A percentile compares a stretch with the other conserved stretches of the same genome.
These are phyloP conservation scores for Euphorbia tirucalli DNA, from an alignment of 345 rosid species.

Conservation along the genomic window DNA sequence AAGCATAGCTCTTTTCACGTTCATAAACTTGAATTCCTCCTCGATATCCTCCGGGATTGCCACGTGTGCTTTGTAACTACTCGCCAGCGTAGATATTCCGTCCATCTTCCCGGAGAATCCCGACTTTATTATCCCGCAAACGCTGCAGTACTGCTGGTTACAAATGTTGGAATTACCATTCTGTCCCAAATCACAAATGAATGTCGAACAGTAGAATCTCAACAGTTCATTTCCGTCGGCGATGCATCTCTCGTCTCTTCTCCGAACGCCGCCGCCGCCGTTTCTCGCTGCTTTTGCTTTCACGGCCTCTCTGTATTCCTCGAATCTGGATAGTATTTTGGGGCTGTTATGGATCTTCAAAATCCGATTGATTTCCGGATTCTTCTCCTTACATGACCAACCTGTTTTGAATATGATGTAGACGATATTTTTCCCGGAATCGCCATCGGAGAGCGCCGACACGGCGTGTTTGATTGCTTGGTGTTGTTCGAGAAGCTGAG, in stretches of 20 bases:
- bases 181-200: conserved; percentile 68
- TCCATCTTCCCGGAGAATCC: conserved; percentile 92
- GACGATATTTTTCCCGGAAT: conserved; percentile 79
- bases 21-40: conserved; percentile 90
- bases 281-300: conserved; percentile 62
- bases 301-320: conserved; percentile 84
- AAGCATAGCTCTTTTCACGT: conserved; percentile 86
- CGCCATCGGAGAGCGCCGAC: conserved; percentile 71
- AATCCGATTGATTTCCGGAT: conserved; percentile 57
- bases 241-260: conserved; percentile 79
- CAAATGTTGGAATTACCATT: conserved; percentile 56
- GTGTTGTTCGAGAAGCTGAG: conserved; percentile 72
- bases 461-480: conserved; percentile 69
- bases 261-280: conserved; percentile 30
- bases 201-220: conserved; percentile 84
- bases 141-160: conserved; percentile 71
- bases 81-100: conserved; percentile 73
- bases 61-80: conserved; percentile 83
- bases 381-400: conserved; percentile 51
- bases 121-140: conserved; percentile 73
- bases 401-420: conserved; percentile 82
- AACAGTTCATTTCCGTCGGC: conserved; percentile 97
- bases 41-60: conserved; percentile 74
- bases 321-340: conserved; percentile 70
- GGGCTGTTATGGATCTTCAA: conserved; percentile 83